A percentile compares a stretch with the other conserved stretches of the same genome.
phyloP scores from a whole-genome alignment of 148 eudicot genomes.

The Fallopia convolvulus region DNA sequence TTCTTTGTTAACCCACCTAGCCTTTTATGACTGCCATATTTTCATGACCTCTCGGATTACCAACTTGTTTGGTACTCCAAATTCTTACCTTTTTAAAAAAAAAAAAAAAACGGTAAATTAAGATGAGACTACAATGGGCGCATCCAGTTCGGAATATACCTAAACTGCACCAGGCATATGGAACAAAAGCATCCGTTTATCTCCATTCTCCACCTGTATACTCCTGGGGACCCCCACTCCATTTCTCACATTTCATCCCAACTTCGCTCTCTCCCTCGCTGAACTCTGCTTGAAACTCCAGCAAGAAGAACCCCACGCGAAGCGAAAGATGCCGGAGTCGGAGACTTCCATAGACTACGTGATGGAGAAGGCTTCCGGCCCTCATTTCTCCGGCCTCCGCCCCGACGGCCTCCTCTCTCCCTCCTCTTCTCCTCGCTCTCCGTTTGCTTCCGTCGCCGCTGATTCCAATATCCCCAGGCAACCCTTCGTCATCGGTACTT shows the following conservation, averaged over 20 bases:
- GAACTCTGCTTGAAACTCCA: background rate
- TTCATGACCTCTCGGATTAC: too few species aligned
- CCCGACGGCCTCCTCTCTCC: conserved; percentile 43
- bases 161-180: background rate
- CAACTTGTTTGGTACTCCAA: too few species aligned
- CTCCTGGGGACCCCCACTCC: background rate
- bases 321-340: conserved; percentile 42
- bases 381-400: conserved; percentile 91
- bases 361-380: conserved; percentile 90
- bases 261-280: background rate
- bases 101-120: too few species aligned
- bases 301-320: background rate
- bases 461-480: conserved; percentile 34
- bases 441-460: conserved; percentile 23
- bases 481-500: conserved; percentile 84
- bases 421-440: conserved; percentile 29
- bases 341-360: conserved; percentile 54
- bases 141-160: conserved; percentile 2
- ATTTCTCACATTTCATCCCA: background rate
- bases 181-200: background rate
- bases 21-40: too few species aligned
- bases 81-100: too few species aligned
- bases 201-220: background rate
- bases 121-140: too few species aligned
- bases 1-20: too few species aligned